Conservation (phyloP, 2,329 filamentous ascomycete species). For the Nectriaceae sp. region DNA sequence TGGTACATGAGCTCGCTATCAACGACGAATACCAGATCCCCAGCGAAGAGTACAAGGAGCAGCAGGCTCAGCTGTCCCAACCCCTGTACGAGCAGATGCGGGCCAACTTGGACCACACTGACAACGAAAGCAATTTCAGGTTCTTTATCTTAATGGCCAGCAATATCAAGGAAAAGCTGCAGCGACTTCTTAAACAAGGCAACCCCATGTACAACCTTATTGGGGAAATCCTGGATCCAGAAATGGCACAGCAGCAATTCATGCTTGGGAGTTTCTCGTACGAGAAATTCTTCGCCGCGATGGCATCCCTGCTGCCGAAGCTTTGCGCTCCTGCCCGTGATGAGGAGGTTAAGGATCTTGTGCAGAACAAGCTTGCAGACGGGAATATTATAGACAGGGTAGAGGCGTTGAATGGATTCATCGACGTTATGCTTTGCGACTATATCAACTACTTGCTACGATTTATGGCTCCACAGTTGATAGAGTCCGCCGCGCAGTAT, state of each 20-base stretch:
- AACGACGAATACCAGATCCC: slow-evolving; percentile 78
- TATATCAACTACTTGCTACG: slow-evolving; percentile 81
- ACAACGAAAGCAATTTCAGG: slow-evolving; percentile 63
- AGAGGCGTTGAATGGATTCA: slow-evolving; percentile 72
- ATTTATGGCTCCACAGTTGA: slow-evolving; percentile 69
- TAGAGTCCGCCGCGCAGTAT: slow-evolving; percentile 71
- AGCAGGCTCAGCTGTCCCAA: slow-evolving; percentile 49
- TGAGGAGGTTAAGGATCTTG: slow-evolving; percentile 68
- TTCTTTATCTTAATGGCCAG: slow-evolving; percentile 73
- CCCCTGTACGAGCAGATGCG: slow-evolving; percentile 59
- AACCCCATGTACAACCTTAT: slow-evolving; percentile 76
- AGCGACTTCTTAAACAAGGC: slow-evolving; percentile 69
- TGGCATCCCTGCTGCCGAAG: slow-evolving; percentile 74
- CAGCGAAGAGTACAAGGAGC: slow-evolving; percentile 58
- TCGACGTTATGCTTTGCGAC: slow-evolving; percentile 77
- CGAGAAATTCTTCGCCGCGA: slow-evolving; percentile 76
- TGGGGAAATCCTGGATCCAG: slow-evolving; percentile 72
- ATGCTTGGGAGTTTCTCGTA: slow-evolving; percentile 75
- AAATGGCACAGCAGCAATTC: slow-evolving; percentile 70
- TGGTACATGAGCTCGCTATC: slow-evolving; percentile 79
- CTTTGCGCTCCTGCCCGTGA: slow-evolving; percentile 83
- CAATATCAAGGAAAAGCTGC: slow-evolving; percentile 70
- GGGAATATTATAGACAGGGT: slow-evolving; percentile 74
- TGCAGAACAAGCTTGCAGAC: slow-evolving; percentile 60
- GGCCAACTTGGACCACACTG: slow-evolving; percentile 66